Base-by-base conservation (phyloP, 2,329 filamentous ascomycete genomes). In the Colletotrichum sp. region DNA sequence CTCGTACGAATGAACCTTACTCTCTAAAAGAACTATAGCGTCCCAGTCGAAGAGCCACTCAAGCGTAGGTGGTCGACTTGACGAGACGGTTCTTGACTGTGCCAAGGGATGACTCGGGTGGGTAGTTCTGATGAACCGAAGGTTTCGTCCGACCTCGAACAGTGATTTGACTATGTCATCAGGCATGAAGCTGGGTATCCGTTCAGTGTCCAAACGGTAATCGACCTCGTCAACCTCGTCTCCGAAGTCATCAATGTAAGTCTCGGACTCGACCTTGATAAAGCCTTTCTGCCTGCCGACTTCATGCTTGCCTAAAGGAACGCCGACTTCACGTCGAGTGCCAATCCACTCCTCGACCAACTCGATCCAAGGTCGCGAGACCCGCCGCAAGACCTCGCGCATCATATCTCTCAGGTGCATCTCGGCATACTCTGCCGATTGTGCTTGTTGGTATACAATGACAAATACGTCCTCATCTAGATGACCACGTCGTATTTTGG, bases 101-200 rank as follows among this genome's bases (percentile, higher is more conserved):
- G 91, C 90, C 57, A 97, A 86, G 0, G 93, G 92, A 81, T 98
- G 94, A 3, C 92, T 87, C 7, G 94, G 90, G 81, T 97, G 94
- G 79, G 94, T 92, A 26, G 88, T 86, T 79, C 92, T 91, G 64
- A 98, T 87, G 70, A 97, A 92, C 9, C 94, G 91, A 64, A 98
- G 84, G 81, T 94, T 96, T 79, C 90, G 91, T 6, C 95, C 95
- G 5, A 93, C 94, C 82, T 98, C 95, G 78, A 96, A 96, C n/a
- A 97, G 91, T 7, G 89, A 87, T 67, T 90, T 89, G 5, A 92
- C 93, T 78, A 96, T 90, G 73, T 97, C 95, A 7, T 87, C 83
- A 0, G 93, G 90, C 60, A 98, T 88, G 79, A 97, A 97, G 3
- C 89, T 87, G 1, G 95, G 95, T 85, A 97, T 92, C 77, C 91